Evolutionary conservation across 306 rosid genomes (phyloP).

Genomic region (Carpinus fangiana): DNA sequence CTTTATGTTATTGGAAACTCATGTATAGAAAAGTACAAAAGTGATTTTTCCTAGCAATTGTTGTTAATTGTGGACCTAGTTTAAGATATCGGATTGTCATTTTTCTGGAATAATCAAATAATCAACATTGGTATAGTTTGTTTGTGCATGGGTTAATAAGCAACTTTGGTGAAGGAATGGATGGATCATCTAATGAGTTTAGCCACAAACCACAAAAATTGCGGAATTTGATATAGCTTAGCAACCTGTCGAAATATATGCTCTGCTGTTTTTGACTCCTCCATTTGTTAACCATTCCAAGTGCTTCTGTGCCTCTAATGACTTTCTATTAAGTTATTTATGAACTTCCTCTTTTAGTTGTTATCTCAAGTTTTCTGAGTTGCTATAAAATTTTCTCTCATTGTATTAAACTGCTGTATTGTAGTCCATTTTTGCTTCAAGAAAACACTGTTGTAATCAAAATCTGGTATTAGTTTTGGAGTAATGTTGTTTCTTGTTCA

Average conservation of each 20-base stretch:
- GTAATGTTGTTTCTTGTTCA: slow-evolving; percentile 20
- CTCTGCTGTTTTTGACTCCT: background rate
- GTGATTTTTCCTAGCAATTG: background rate
- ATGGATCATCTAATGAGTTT: background rate
- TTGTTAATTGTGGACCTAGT: background rate
- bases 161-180: background rate
- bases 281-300: background rate
- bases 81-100: background rate
- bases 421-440: slow-evolving; percentile 5
- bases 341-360: slow-evolving; percentile 1
- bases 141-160: background rate
- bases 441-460: slow-evolving; percentile 2
- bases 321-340: background rate
- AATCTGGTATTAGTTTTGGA: slow-evolving; percentile 12
- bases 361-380: slow-evolving; percentile 7
- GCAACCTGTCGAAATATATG: background rate
- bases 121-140: background rate
- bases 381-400: background rate
- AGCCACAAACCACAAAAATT: background rate
- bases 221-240: background rate
- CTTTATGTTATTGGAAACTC: background rate
- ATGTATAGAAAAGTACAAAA: background rate
- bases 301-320: slow-evolving; percentile 12
- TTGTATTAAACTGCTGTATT: background rate
- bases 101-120: background rate